Base-by-base conservation (phyloP, 345 rosid species). In the Gossypium thurberi region DNA sequence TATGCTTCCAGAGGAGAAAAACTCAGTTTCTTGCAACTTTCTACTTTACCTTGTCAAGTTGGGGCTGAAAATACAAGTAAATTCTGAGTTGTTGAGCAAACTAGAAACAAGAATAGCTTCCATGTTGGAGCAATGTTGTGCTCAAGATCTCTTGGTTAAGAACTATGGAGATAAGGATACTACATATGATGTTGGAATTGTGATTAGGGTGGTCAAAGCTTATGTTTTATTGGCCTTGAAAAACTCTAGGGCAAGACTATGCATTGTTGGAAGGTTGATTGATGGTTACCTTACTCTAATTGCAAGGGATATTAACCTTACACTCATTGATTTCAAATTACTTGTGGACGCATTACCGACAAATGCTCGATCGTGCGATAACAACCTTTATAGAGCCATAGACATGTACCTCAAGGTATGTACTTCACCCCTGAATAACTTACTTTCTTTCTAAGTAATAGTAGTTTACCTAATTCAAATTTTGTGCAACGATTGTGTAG, bases 381-480 rank as follows among this genome's bases (percentile, higher is more conserved):
- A 86, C 25, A 81, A 43, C 52, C 84, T 88, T 25, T 88, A 88
- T 10, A 47, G 85, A 69, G 89, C 92, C 17, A 84, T 86, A 0
- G 90, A 88, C 75, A 78, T 79, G 81, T 86, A 88, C 63, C 81
- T 86, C 66, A 80, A 84, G 89, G 89, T 87, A 81, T 20, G 17
- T 5, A 0, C 53, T 15, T 48, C 15, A 64, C 48, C 40, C 46
- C 17, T 18, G 6, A 52, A 21, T 51, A 10, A 21, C 1, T 66
- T 51, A 0, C 18, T 51, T 51, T 51, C 56, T 17, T 37, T 20
- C 7, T 3, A 56, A 3, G 2, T 1, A 46, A 10, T 5, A 25
- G 62, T 10, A 2, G 6, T 6, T 6, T 47, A 20, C 11, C 42
- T 23, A 47, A 50, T 48, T 25, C 26, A 37, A 23, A 8, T 9